Evolutionary conservation across 768 basidiomycete species (phyloP), one percentile per base, ranked within the genome.

Genomic region (Mycena galopus): DNA sequence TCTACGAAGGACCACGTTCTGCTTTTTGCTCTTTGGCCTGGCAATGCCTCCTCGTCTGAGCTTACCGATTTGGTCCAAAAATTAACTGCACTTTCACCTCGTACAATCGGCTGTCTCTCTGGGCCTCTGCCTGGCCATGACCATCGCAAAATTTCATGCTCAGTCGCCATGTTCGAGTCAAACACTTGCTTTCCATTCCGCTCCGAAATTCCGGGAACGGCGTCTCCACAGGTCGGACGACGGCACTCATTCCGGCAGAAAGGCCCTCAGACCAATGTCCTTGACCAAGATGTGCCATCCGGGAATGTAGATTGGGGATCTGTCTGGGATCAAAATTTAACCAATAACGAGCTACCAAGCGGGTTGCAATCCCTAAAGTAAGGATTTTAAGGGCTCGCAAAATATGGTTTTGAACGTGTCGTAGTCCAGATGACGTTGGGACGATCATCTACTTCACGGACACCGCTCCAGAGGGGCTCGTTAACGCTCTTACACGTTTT

Each of bases 171-270:
- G 5, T 88, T 92, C 62, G 85, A 89, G 62, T 74, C 83, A 2
- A 70, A 79, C 0, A 62, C 77, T 10, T 87, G 86, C 14, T 81
- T 84, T 1, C 81, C 87, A 1, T 94, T 94, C 76, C 86, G 86
- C n/a, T 93, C 93, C 11, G 86, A 84, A 1, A 87, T 94, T 64
- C 86, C 88, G 1, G 93, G 94, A 14, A 83, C 83, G 57, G 79
- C 82, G n/a, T 82, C 88, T 19, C 79, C 87, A 3, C 91, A 92
- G 76, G 93, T 94, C 16, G 94, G 94, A 32, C 84, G 93, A 56
- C 91, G 91, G 92, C 91, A 93, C 77, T 86, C 91, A 21, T 87
- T 88, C 73, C 80, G 88, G 70, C 83, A 86, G 75, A 83, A 82
- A 53, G 29, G 21, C 10, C 27, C 61, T 21, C 61, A 61, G 25